Conservation (phyloP, 148 eudicot species). For the Diospyros kaki region DNA sequence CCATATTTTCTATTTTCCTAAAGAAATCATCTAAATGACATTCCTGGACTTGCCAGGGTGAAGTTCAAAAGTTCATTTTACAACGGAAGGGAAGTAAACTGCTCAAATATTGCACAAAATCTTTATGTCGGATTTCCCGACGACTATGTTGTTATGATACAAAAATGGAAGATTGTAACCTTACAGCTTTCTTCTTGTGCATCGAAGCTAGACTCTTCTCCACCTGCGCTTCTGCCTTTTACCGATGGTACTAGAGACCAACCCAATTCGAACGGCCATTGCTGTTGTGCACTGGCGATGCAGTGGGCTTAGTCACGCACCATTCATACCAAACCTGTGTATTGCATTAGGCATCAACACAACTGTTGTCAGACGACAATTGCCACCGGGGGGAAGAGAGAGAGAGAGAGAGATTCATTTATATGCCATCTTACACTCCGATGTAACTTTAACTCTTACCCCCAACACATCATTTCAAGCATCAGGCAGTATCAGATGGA, state of each 20-base stretch:
- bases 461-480: background rate
- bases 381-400: background rate
- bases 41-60: no score
- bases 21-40: no score
- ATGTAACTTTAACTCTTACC: background rate
- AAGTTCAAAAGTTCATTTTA: no score
- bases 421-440: background rate
- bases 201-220: background rate
- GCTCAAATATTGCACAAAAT: no score
- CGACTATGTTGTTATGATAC: no score
- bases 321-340: constrained; percentile 99
- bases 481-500: background rate
- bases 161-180: no score
- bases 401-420: background rate
- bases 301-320: constrained; percentile 61
- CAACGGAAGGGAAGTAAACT: no score
- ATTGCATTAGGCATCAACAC: constrained; percentile 6
- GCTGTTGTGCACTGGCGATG: constrained; percentile 76
- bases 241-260: constrained; percentile 46
- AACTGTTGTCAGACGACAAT: background rate
- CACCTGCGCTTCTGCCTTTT: background rate
- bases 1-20: no score
- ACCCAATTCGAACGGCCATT: constrained; percentile 98
- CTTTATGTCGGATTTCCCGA: no score
- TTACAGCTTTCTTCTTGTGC: background rate